Percentiles rank a stretch among this genome's conserved stretches.
These are phyloP conservation scores for Misopates orontium DNA, from an alignment of 257 asterid species.

Conservation along the genomic window DNA sequence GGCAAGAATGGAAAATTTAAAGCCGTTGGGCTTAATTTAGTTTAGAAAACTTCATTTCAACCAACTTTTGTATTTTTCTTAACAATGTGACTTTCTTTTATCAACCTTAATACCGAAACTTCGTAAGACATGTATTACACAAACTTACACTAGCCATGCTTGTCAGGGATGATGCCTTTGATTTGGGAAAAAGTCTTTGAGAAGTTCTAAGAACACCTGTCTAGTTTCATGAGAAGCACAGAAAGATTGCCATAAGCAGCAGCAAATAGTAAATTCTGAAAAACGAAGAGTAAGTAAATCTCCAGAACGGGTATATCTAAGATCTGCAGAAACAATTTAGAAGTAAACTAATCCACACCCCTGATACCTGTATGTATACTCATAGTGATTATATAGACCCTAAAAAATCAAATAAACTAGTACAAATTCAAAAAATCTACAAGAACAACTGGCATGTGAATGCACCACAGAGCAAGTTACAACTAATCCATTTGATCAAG, in stretches of 20 bases:
- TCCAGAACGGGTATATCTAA: slow-evolving; percentile 16
- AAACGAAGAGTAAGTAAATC: slow-evolving; percentile 19
- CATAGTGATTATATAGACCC: not conserved
- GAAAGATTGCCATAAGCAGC: slow-evolving; percentile 25
- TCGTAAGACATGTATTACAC: not conserved
- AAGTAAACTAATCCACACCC: not conserved
- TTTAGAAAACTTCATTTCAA: no score
- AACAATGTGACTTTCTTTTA: not conserved
- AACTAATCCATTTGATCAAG: not conserved
- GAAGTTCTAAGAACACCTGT: slow-evolving; percentile 60
- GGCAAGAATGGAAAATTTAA: not conserved
- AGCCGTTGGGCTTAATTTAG: not conserved
- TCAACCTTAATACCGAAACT: no score
- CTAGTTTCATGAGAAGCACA: slow-evolving; percentile 55
- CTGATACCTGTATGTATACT: not conserved
- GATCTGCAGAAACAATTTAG: not conserved
- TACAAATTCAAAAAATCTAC: not conserved
- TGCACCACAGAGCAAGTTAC: not conserved
- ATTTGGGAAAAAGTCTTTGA: slow-evolving; percentile 39
- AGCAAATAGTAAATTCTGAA: not conserved
- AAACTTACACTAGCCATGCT: slow-evolving; percentile 67
- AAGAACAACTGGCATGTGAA: no score
- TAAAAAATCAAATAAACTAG: slow-evolving; percentile 13
- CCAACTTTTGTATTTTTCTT: no score
- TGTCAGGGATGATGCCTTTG: slow-evolving; percentile 38